Conservation (phyloP, 2,329 filamentous ascomycete genomes). For the Orbilia javanica region DNA sequence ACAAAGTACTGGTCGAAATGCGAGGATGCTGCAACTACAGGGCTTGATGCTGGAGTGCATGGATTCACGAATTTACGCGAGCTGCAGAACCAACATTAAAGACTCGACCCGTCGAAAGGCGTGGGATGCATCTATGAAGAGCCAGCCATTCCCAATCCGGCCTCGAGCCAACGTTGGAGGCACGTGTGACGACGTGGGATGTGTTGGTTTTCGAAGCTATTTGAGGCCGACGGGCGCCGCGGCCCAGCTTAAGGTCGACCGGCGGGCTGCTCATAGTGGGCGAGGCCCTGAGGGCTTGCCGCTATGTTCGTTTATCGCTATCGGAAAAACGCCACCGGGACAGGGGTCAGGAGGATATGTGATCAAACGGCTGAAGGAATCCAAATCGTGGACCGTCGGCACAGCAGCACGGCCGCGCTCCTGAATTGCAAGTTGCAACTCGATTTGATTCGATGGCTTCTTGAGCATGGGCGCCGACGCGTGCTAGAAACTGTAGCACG, state of each 20-base stretch:
- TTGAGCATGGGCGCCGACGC: background rate
- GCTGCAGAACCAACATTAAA: conserved; percentile 15
- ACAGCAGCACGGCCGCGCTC: conserved; percentile 12
- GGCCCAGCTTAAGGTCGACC: conserved; percentile 27
- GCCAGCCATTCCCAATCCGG: conserved; percentile 33
- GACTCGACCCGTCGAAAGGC: background rate
- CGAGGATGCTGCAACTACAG: conserved; percentile 7
- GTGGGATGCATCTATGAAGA: background rate
- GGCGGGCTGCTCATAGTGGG: background rate
- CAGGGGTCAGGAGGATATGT: background rate
- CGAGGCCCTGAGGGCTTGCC: conserved; percentile 21
- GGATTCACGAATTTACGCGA: conserved; percentile 49
- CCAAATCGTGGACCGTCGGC: background rate
- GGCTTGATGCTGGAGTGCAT: conserved; percentile 31
- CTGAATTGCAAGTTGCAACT: conserved; percentile 1
- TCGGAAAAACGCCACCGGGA: conserved; percentile 21
- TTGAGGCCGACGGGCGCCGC: conserved; percentile 56
- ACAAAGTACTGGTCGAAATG: conserved; percentile 1
- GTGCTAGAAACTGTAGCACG: background rate
- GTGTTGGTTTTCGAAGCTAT: conserved; percentile 22
- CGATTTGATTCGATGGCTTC: background rate
- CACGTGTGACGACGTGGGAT: conserved; percentile 47
- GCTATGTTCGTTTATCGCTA: conserved; percentile 15
- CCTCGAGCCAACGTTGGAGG: background rate
- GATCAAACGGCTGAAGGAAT: background rate